Percentiles rank a stretch among this genome's conserved stretches.
Evolutionary conservation across 768 basidiomycete genomes (phyloP).

Genomic region (Pleurotus ostreatus): DNA sequence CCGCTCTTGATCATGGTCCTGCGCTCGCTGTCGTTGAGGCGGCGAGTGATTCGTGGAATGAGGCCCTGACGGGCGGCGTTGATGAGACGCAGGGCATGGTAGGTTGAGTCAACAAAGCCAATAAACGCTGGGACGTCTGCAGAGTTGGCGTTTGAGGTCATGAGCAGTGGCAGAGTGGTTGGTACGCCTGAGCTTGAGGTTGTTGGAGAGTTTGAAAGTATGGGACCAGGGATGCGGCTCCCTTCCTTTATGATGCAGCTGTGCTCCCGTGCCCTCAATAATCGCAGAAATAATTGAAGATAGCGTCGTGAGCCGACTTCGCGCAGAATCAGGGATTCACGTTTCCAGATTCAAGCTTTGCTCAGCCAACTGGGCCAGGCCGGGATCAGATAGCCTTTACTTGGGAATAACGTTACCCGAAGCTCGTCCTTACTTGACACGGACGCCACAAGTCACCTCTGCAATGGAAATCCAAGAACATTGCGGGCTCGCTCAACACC

Average conservation of each 20-base stretch:
- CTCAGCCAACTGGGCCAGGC: background rate
- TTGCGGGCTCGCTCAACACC: too few species aligned
- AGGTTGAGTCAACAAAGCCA: constrained; percentile 79
- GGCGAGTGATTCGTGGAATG: constrained; percentile 78
- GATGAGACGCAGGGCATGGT: constrained; percentile 78
- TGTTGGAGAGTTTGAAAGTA: constrained; percentile 47
- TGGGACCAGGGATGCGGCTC: constrained; percentile 38
- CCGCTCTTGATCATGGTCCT: constrained; percentile 58
- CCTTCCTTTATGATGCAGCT: constrained; percentile 37
- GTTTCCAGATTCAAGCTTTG: background rate
- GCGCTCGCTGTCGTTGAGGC: constrained; percentile 80
- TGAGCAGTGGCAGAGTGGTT: constrained; percentile 17
- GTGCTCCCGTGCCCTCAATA: constrained; percentile 28
- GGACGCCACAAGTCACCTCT: background rate
- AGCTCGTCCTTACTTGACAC: constrained; percentile 3
- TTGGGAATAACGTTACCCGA: constrained; percentile 11
- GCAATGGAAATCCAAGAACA: too few species aligned
- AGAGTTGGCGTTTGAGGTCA: constrained; percentile 40
- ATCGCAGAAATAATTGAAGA: constrained; percentile 34
- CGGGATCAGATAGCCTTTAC: constrained; percentile 10
- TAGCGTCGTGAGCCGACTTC: constrained; percentile 31
- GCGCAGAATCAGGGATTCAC: constrained; percentile 23
- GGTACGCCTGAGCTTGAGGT: constrained; percentile 47
- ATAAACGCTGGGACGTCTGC: constrained; percentile 64
- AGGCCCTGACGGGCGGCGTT: constrained; percentile 77